Base-by-base conservation (phyloP, 2,329 filamentous ascomycete species). In the Alternaria angustiovoidea region DNA sequence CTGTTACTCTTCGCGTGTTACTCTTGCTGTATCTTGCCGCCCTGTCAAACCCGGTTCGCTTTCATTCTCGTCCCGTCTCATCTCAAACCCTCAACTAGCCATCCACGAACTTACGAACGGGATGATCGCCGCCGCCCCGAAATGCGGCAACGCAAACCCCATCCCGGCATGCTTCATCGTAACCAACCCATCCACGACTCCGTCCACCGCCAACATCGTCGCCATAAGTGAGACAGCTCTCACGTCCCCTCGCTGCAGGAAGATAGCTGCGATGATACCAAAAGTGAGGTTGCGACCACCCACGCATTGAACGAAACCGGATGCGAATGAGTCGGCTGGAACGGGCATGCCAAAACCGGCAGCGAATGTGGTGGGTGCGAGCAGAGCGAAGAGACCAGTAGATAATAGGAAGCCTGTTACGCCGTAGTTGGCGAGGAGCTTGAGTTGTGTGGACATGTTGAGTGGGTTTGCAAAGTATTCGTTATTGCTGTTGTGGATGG, bases 221-320 rank as follows among this genome's bases (percentile, higher is more conserved):
- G 64, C 64, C 64, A 66, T 66, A 1, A 59, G 58, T 7, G 53
- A 54, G 0, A 59, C 62, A 20, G 62, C 64, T 7, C 43, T 49
- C 18, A 60, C 26, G 26, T 64, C 52, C 2, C 62, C 32, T 11
- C 49, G 26, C 32, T 47, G 34, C 6, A 66, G 18, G 14, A 66
- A 66, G 2, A 61, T 59, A 0, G 42, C 52, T 2, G 56, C 53
- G 43, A 64, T 66, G 18, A 66, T 60, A 8, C 64, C 64, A 39
- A 66, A 66, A 0, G 64, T 64, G 24, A 66, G 32, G 4, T 66
- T 66, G 18, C 64, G 64, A 6, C 64, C 64, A 5, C 64, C 64
- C 59, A 66, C 62, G 18, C 64, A 66, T 18, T 66, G 64, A n/a
- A 66, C 64, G 11, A 66, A 66, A 26, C 64, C 64, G 3, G 64